These are phyloP conservation scores for Ogataea paraovalis DNA, from an alignment of 805 yeast genomes.

Conservation along the genomic window DNA sequence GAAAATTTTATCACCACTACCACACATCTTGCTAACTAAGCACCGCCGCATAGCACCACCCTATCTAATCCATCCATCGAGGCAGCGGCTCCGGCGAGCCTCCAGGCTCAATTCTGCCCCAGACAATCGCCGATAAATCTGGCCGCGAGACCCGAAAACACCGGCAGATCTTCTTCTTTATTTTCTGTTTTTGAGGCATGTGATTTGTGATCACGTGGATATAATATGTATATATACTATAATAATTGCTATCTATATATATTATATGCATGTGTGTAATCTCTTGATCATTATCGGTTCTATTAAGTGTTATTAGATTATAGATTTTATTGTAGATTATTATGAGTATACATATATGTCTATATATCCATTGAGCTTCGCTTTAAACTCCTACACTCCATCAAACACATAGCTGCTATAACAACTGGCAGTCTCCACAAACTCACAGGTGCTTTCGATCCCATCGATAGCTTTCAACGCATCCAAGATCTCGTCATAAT, in stretches of 20 bases:
- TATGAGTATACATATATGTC: no score
- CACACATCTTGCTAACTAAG: background rate
- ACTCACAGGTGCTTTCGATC: conserved; percentile 24
- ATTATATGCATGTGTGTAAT: no score
- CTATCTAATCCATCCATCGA: background rate
- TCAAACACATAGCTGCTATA: conserved; percentile 13
- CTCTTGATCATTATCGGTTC: no score
- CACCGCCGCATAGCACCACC: background rate
- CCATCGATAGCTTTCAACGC: conserved; percentile 47
- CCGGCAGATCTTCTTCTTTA: conserved; percentile 1
- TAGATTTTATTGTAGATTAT: no score
- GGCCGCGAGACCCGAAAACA: conserved; percentile 2
- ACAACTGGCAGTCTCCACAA: conserved; percentile 12
- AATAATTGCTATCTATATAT: no score
- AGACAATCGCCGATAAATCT: conserved; percentile 2
- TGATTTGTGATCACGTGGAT: background rate
- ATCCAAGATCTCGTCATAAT: conserved; percentile 50
- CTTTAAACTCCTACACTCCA: conserved; percentile 6
- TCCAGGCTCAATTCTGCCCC: no score
- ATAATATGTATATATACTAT: no score
- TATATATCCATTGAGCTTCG: no score
- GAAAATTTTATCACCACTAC: background rate
- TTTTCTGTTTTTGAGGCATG: no score
- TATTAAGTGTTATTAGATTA: no score
- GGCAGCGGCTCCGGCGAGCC: no score